Evolutionary conservation across 345 rosid genomes (phyloP), one percentile per base, ranked within the genome.

Genomic region (Luvunga scandens): DNA sequence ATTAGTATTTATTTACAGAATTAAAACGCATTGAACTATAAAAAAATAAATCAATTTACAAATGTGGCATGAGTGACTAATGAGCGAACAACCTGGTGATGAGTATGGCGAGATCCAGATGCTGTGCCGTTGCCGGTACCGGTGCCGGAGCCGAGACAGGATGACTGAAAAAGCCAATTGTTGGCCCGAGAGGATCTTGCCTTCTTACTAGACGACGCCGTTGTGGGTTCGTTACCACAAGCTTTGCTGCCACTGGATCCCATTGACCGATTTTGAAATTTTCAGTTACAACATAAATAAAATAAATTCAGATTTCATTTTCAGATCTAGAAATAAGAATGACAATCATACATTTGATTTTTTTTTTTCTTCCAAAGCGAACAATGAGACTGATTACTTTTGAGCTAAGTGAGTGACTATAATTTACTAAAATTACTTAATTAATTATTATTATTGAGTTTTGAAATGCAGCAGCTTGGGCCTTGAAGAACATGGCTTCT

Each of bases 161-260:
- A 86, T 50, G 97, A 91, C 76, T 84, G 89, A 71, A 91, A 89
- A 85, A 86, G 83, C 82, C 93, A 82, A 77, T 84, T 85, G 75
- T 85, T 85, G 61, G 81, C 77, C 80, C 82, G 90, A 34, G 91
- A 45, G 18, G 50, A 83, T 77, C 81, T 88, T 73, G 87, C 87
- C 66, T 86, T 85, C 50, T 86, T 71, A 39, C 77, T 81, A 66
- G 82, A 27, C 12, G 82, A 68, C 10, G 79, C 53, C 31, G 80
- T 18, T 0, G 92, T 38, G 7, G 85, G 80, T 27, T 84, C 83
- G 33, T 80, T 78, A 68, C 80, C 78, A 69, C 75, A 82, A 57
- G 84, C 84, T 77, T 92, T 95, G 75, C 98, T 95, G 48, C 95
- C 88, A 68, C 90, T 82, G 72, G 97, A 91, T 84, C 98, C 98